phyloP scores from a whole-genome alignment of 1,284 basidiomycete genomes.

The Sphagnurus paluster region DNA sequence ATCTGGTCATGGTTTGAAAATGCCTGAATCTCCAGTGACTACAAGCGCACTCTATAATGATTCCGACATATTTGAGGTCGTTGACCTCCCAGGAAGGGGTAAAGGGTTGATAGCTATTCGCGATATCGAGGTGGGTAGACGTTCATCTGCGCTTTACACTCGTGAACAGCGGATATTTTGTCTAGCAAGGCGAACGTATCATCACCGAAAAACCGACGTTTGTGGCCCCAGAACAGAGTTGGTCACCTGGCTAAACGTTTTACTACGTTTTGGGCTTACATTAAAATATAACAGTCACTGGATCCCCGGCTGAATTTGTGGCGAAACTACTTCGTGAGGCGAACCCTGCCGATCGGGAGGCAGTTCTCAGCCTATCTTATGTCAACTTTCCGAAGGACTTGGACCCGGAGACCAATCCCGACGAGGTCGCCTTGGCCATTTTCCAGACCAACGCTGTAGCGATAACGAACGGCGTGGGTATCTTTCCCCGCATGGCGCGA shows the following conservation, averaged over 20 bases:
- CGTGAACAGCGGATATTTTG: neutral
- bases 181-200: slow-evolving; percentile 57
- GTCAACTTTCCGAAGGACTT: slow-evolving; percentile 46
- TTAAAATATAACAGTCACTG: slow-evolving; percentile 31
- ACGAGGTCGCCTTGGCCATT: slow-evolving; percentile 54
- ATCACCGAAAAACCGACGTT: slow-evolving; percentile 56
- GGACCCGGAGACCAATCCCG: slow-evolving; percentile 36
- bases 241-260: slow-evolving; percentile 20
- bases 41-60: neutral
- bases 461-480: slow-evolving; percentile 48
- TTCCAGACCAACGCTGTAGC: slow-evolving; percentile 66
- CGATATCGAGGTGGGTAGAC: slow-evolving; percentile 34
- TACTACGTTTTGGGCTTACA: neutral
- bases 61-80: slow-evolving; percentile 25
- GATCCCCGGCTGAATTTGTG: slow-evolving; percentile 47
- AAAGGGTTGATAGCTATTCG: slow-evolving; percentile 38
- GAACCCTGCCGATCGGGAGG: slow-evolving; percentile 29
- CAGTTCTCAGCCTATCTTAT: slow-evolving; percentile 56
- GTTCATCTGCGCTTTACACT: neutral
- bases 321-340: slow-evolving; percentile 34
- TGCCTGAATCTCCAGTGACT: neutral
- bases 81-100: slow-evolving; percentile 41
- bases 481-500: slow-evolving; percentile 62
- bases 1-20: too few relatives aligned
- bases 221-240: slow-evolving; percentile 48